Evolutionary conservation across 495 filamentous ascomycete species (phyloP).

Genomic region (Penicillium silybi): DNA sequence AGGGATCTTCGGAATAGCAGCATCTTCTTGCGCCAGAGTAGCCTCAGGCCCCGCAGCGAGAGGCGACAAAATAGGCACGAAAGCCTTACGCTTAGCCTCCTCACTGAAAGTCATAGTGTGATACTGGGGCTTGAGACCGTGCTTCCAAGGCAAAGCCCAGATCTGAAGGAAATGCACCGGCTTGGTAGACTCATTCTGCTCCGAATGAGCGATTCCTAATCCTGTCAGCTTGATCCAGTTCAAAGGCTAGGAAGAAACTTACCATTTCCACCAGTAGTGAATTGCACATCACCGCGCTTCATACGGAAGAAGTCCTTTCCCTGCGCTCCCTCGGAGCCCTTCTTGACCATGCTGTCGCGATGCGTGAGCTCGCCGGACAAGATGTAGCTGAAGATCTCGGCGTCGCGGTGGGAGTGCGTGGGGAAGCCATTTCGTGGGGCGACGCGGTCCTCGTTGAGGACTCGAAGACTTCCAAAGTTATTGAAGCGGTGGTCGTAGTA

Average conservation of each 20-base stretch:
- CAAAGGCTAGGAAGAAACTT: conserved; percentile 8
- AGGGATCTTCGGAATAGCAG: conserved; percentile 50
- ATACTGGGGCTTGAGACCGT: conserved; percentile 65
- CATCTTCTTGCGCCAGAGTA: conserved; percentile 52
- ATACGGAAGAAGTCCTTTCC: conserved; percentile 63
- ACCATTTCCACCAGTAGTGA: conserved; percentile 72
- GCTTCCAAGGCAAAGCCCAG: conserved; percentile 70
- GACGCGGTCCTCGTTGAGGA: conserved; percentile 82
- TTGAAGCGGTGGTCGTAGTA: conserved; percentile 65
- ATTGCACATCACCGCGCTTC: conserved; percentile 75
- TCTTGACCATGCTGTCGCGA: conserved; percentile 67
- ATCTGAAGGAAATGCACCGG: conserved; percentile 79
- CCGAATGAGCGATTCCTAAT: conserved; percentile 67
- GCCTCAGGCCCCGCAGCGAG: conserved; percentile 60
- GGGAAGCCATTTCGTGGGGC: conserved; percentile 65
- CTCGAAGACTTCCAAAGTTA: conserved; percentile 66
- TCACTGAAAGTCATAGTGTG: conserved; percentile 65
- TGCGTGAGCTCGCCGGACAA: conserved; percentile 76
- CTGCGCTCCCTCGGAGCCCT: conserved; percentile 49
- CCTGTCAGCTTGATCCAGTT: conserved; percentile 7
- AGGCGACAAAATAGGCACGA: conserved; percentile 67
- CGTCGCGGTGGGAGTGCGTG: conserved; percentile 75
- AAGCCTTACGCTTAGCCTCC: conserved; percentile 60
- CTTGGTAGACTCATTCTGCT: conserved; percentile 64
- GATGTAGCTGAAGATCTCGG: conserved; percentile 83